Evolutionary conservation across 805 yeast species (phyloP), one percentile per base, ranked within the genome.

Genomic region (Ogataea dorogensis): DNA sequence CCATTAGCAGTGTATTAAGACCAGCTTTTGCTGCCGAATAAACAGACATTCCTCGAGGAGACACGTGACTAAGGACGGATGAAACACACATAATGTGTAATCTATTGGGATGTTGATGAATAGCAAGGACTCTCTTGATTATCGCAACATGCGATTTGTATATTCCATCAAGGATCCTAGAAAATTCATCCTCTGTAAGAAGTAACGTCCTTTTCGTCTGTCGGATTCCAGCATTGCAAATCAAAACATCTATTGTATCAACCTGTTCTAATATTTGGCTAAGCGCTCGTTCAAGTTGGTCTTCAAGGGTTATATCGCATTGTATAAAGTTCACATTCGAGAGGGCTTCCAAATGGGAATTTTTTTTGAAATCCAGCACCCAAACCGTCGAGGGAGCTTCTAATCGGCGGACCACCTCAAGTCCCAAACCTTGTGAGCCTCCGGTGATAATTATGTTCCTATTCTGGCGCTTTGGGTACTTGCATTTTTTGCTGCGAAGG

Each of bases 11-110:
- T 45, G 65, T 68, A 8, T 63, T 50, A 16, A 63, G 41, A 0
- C 75, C 70, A 1, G 76, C 71, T 41, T 75, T 75, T 6, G 75
- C 59, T 1, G 75, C 73, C 1, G 76, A 60, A 50, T 75, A 75
- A 4, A 68, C 43, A 8, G 75, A 66, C 10, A 75, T 56, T 27
- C 69, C 64, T 33, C 50, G 57, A 0, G 81, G 79, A 2, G 75
- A 75, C 7, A 75, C 54, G 5, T 59, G 51, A 2, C 77, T 79
- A 18, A 75, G 49, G 0, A 73, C 62, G 0, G 79, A 73, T 4
- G 76, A 59, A 7, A 75, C 50, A 2, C 68, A 54, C 12, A 75
- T 65, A 4, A 75, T 47, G 29, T 59, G 70, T 1, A 68, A 48
- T 17, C 71, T 47, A 13, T 33, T 29, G 8, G 33, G 24, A 6